A percentile compares a stretch with the other conserved stretches of the same genome.
These are phyloP conservation scores for Lindgomyces ingoldianus DNA, from an alignment of 495 filamentous ascomycete genomes.

Conservation along the genomic window DNA sequence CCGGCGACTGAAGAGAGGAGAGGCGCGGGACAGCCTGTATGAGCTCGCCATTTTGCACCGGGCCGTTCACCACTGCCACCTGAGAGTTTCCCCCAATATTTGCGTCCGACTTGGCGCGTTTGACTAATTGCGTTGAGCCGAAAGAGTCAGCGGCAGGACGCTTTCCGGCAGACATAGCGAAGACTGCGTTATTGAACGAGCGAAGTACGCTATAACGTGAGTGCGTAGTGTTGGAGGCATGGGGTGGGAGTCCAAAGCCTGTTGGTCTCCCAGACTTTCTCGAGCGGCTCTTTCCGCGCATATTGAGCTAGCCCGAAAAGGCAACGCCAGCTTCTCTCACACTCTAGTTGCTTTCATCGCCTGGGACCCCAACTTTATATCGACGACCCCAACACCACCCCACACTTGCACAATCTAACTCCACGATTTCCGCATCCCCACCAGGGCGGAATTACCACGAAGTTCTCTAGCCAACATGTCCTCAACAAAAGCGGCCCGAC, in stretches of 20 bases:
- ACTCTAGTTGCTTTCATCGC: not conserved
- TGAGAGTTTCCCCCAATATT: conserved; percentile 65
- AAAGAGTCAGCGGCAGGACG: conserved; percentile 80
- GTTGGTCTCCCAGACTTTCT: not conserved
- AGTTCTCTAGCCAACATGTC: conserved; percentile 57
- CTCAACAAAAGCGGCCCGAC: conserved; percentile 82
- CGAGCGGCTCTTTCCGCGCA: not conserved
- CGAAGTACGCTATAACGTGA: too few species aligned
- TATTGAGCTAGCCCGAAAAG: not conserved
- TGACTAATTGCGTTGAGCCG: conserved; percentile 78
- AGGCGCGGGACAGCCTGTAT: conserved; percentile 84
- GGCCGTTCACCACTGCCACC: conserved; percentile 64
- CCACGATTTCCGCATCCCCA: too few species aligned
- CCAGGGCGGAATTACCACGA: not conserved
- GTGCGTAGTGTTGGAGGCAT: not conserved
- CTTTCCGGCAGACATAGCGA: conserved; percentile 81
- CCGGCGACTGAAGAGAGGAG: conserved; percentile 82
- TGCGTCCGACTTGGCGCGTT: conserved; percentile 74
- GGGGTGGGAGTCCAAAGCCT: not conserved
- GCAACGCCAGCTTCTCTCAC: not conserved
- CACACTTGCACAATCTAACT: too few species aligned
- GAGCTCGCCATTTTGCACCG: conserved; percentile 70
- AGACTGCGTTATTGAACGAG: not conserved
- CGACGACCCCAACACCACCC: conserved; percentile 7
- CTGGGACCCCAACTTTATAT: conserved; percentile 14